Conservation (phyloP, 2,329 filamentous ascomycete genomes). For the Fusarium scirpi region DNA sequence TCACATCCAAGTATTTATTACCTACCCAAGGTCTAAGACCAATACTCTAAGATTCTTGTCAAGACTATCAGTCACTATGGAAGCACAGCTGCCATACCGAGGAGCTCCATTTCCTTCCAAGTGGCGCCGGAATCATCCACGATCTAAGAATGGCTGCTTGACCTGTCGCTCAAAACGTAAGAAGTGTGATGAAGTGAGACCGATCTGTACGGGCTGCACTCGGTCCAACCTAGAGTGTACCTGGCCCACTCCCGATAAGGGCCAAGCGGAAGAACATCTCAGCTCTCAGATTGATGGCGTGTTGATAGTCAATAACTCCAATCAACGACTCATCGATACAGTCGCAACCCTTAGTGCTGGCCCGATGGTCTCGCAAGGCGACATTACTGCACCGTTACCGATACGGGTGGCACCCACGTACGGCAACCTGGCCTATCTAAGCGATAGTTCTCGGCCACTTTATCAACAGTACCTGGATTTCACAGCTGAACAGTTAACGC, state of each 20-base stretch:
- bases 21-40: too few species aligned
- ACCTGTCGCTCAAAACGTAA: slow-evolving; percentile 20
- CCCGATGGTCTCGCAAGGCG: background rate
- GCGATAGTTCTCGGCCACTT: slow-evolving; percentile 2
- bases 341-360: background rate
- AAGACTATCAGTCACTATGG: background rate
- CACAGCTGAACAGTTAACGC: slow-evolving; percentile 11
- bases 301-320: background rate
- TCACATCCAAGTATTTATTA: background rate
- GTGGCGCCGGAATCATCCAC: slow-evolving; percentile 17
- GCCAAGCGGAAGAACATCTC: background rate
- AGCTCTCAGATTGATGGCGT: background rate
- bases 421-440: slow-evolving; percentile 15
- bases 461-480: slow-evolving; percentile 15
- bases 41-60: background rate
- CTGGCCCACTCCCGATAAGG: background rate
- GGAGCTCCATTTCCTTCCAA: slow-evolving; percentile 16
- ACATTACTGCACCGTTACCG: background rate
- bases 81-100: background rate
- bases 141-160: slow-evolving; percentile 18
- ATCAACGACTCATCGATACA: background rate
- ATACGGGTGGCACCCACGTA: background rate
- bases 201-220: background rate
- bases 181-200: slow-evolving; percentile 12
- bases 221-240: background rate